A percentile compares a stretch with the other conserved stretches of the same genome.
These are phyloP conservation scores for Colletotrichum lindemuthianum DNA, from an alignment of 2,329 filamentous ascomycete genomes.

Conservation along the genomic window DNA sequence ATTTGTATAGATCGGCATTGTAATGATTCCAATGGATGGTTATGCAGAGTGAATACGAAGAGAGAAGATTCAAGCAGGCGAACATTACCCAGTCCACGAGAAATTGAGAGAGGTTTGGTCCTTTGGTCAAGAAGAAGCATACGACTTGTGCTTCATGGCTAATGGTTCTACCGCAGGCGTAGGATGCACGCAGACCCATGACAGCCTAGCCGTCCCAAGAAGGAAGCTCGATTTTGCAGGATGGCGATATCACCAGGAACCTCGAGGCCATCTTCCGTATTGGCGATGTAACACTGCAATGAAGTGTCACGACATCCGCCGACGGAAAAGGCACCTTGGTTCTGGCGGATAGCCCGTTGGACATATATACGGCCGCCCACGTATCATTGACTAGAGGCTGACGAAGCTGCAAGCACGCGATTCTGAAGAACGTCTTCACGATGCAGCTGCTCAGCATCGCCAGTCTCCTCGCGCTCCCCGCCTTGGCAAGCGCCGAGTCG, in stretches of 20 bases:
- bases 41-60: background rate
- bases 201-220: constrained; percentile 20
- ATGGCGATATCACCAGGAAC: constrained; percentile 30
- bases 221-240: constrained; percentile 25
- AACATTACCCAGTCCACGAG: background rate
- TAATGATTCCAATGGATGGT: background rate
- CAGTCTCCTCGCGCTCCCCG: constrained; percentile 20
- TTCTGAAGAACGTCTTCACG: background rate
- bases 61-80: background rate
- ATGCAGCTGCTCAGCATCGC: constrained; percentile 25
- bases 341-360: too few relatives aligned
- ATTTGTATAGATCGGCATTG: background rate
- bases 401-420: background rate
- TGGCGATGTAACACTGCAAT: constrained; percentile 27
- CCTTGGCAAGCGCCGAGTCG: background rate
- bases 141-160: background rate
- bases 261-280: constrained; percentile 13
- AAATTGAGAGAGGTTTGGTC: background rate
- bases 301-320: background rate
- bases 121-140: background rate
- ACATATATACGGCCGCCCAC: too few relatives aligned
- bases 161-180: too few relatives aligned
- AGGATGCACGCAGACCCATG: background rate
- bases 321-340: too few relatives aligned
- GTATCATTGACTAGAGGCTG: too few relatives aligned